Conservation (phyloP, 768 basidiomycete genomes). For the Suillus subalutaceus region DNA sequence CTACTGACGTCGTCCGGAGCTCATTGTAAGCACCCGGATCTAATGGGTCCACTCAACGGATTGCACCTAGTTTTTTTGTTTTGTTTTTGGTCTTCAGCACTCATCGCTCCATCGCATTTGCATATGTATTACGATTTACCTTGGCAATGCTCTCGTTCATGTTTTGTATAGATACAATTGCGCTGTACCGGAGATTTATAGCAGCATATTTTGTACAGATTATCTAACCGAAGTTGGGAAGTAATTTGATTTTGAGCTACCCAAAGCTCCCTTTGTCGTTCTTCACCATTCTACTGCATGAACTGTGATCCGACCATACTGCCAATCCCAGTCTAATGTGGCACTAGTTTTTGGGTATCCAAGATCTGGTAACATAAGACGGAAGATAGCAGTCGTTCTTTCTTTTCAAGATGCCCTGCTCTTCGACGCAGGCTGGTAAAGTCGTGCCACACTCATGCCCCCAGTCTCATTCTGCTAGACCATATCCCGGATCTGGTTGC, state of each 20-base stretch:
- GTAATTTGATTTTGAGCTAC: background rate
- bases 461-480: background rate
- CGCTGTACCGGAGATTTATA: background rate
- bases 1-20: conserved; percentile 29
- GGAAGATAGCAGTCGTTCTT: background rate
- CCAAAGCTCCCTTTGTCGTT: background rate
- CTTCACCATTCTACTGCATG: background rate
- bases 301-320: background rate
- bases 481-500: too few species aligned
- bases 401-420: background rate
- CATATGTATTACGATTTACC: background rate
- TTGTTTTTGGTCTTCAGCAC: background rate
- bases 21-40: background rate
- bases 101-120: conserved; percentile 1
- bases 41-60: background rate
- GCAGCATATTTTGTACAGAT: background rate
- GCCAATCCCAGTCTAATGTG: too few species aligned
- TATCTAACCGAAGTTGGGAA: background rate
- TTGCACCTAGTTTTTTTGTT: background rate
- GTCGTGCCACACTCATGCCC: too few species aligned
- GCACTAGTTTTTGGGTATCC: too few species aligned
- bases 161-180: conserved; percentile 1
- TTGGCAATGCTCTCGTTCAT: background rate
- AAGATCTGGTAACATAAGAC: background rate
- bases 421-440: background rate